Percentiles rank a stretch among this genome's conserved stretches.
These are phyloP conservation scores for Cladobotryum protrusum DNA, from an alignment of 2,329 filamentous ascomycete species.

Conservation along the genomic window DNA sequence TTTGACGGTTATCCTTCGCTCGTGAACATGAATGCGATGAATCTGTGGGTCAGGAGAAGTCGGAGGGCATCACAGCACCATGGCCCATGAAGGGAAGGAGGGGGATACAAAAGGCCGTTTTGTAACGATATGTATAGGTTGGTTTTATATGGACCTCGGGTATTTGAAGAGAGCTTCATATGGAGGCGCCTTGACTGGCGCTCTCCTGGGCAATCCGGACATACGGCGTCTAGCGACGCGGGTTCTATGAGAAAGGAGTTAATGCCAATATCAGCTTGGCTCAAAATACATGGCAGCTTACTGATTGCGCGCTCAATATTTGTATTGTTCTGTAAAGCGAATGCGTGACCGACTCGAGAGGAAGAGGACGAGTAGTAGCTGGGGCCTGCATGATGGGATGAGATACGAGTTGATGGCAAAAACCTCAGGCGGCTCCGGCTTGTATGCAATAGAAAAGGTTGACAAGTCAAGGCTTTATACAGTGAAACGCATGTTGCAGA, in stretches of 20 bases:
- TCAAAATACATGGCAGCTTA: too few relatives aligned
- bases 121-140: slow-evolving; percentile 9
- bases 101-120: slow-evolving; percentile 5
- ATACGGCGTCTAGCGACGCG: background rate
- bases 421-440: too few relatives aligned
- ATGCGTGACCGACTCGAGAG: too few relatives aligned
- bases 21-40: background rate
- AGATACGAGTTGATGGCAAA: too few relatives aligned
- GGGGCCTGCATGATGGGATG: too few relatives aligned
- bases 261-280: too few relatives aligned
- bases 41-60: slow-evolving; percentile 14
- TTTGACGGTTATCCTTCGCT: background rate
- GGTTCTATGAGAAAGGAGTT: background rate
- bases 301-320: too few relatives aligned
- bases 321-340: too few relatives aligned
- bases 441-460: too few relatives aligned
- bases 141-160: background rate
- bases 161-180: background rate
- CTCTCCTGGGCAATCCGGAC: background rate
- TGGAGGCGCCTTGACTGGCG: background rate
- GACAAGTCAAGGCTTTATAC: too few relatives aligned
- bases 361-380: too few relatives aligned
- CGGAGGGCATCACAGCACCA: background rate
- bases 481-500: too few relatives aligned
- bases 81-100: slow-evolving; percentile 1